phyloP scores from a whole-genome alignment of 257 asterid genomes.

The Primulina huaijiensis region DNA sequence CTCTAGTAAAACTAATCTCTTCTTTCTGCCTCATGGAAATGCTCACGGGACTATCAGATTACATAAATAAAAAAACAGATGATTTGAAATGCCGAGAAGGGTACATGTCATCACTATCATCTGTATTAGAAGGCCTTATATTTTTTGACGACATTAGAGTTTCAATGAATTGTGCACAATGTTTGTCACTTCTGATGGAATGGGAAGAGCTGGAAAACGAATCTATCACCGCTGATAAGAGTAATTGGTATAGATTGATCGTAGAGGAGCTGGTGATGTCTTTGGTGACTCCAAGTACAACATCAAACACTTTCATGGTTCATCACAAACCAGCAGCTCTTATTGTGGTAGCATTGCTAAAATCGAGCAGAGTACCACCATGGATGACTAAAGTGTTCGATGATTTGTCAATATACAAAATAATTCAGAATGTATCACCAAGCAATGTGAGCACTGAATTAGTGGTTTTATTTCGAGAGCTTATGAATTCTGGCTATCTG shows the following conservation, averaged over 20 bases:
- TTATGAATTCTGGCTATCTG: conserved; percentile 58
- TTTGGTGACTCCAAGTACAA: conserved; percentile 56
- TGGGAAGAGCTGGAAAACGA: conserved; percentile 49
- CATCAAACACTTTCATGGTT: conserved; percentile 42
- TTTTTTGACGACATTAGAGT: conserved; percentile 56
- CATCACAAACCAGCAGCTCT: conserved; percentile 66
- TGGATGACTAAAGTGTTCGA: conserved; percentile 66
- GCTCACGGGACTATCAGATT: conserved; percentile 48
- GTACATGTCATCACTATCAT: conserved; percentile 47
- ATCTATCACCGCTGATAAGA: conserved; percentile 28
- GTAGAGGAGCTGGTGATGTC: conserved; percentile 83
- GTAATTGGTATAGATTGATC: conserved; percentile 70
- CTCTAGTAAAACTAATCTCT: conserved; percentile 56
- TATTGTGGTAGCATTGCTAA: conserved; percentile 64
- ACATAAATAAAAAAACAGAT: conserved; percentile 28
- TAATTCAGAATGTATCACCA: conserved; percentile 53
- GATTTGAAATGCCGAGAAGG: conserved; percentile 42
- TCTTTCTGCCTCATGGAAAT: conserved; percentile 72
- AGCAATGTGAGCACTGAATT: conserved; percentile 52
- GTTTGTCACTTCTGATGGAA: conserved; percentile 56
- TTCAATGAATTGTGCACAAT: conserved; percentile 62
- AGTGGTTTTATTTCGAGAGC: conserved; percentile 64
- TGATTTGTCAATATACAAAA: conserved; percentile 47
- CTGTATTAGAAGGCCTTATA: conserved; percentile 71
- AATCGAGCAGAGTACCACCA: conserved; percentile 38